These are phyloP conservation scores for Blastocystis sp. DNA, from an alignment of 352 stramenopile species.

Conservation along the genomic window DNA sequence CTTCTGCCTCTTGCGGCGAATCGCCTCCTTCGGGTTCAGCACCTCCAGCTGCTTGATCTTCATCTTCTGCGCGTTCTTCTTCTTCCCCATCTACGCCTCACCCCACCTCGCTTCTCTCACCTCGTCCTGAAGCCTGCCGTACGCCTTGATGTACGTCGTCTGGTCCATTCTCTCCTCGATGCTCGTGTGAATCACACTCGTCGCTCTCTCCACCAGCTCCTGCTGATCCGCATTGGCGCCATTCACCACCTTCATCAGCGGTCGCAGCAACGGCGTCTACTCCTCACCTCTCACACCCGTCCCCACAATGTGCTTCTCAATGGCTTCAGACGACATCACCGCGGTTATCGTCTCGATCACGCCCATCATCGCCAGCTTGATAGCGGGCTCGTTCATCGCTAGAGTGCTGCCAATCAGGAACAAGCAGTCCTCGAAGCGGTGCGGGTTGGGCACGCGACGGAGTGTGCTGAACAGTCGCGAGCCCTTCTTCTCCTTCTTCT, in stretches of 20 bases:
- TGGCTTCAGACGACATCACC: not conserved
- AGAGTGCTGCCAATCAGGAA: conserved; percentile 25
- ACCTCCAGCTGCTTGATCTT: conserved; percentile 36
- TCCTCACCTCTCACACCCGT: not conserved
- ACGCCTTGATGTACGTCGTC: conserved; percentile 23
- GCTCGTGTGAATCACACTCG: conserved; percentile 3
- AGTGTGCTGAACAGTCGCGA: not conserved
- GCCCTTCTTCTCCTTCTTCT: not conserved
- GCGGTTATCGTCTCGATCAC: conserved; percentile 14
- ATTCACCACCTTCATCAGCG: conserved; percentile 57
- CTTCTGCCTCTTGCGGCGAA: conserved; percentile 17
- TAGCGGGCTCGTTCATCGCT: not conserved
- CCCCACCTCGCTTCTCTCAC: not conserved
- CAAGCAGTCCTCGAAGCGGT: not conserved
- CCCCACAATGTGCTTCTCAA: conserved; percentile 13
- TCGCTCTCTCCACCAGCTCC: conserved; percentile 1
- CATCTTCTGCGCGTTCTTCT: conserved; percentile 21
- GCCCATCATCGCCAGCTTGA: not conserved
- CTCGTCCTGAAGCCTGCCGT: conserved; percentile 42
- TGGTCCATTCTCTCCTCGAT: conserved; percentile 45
- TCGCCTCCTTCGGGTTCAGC: conserved; percentile 28
- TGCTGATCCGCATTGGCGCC: not conserved
- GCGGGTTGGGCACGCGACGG: conserved; percentile 39
- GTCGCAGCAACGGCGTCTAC: conserved; percentile 47
- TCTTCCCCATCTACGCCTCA: conserved; percentile 45